A percentile compares a stretch with the other conserved stretches of the same genome.
Evolutionary conservation across 169 alveolate genomes (phyloP).

Genomic region (Cryptosporidium muris): DNA sequence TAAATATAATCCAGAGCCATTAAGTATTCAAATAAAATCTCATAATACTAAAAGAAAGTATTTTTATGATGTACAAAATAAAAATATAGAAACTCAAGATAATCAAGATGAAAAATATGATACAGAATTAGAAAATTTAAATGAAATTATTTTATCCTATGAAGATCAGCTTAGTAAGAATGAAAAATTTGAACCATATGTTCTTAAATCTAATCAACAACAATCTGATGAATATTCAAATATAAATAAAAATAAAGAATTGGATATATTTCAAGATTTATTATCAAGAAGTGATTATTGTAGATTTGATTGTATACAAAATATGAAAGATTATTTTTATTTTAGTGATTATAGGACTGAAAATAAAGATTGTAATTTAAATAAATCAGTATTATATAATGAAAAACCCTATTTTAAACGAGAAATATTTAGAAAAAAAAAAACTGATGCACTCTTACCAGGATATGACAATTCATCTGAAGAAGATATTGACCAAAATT

Average conservation of each 20-base stretch:
- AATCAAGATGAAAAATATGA: not conserved
- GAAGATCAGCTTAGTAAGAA: conserved; percentile 4
- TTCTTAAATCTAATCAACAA: conserved; percentile 7
- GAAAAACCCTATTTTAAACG: not conserved
- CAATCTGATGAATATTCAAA: conserved; percentile 2
- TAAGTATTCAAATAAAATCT: too few species aligned
- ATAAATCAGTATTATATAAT: not conserved
- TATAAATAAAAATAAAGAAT: not conserved
- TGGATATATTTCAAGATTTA: conserved; percentile 2
- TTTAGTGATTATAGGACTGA: conserved; percentile 54
- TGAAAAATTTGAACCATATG: conserved; percentile 19
- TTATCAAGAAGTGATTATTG: conserved; percentile 38
- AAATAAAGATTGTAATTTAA: not conserved
- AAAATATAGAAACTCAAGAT: not conserved
- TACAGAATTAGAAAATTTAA: not conserved
- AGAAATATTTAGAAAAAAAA: not conserved
- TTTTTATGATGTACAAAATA: too few species aligned
- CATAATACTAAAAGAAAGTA: not conserved
- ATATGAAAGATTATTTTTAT: conserved; percentile 14
- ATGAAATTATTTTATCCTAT: not conserved
- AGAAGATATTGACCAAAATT: not conserved
- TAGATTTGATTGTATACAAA: conserved; percentile 30
- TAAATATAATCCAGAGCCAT: conserved; percentile 30
- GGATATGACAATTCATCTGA: not conserved
- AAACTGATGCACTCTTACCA: not conserved